Base-by-base conservation (phyloP, 805 yeast species). In the Candida golubevii region DNA sequence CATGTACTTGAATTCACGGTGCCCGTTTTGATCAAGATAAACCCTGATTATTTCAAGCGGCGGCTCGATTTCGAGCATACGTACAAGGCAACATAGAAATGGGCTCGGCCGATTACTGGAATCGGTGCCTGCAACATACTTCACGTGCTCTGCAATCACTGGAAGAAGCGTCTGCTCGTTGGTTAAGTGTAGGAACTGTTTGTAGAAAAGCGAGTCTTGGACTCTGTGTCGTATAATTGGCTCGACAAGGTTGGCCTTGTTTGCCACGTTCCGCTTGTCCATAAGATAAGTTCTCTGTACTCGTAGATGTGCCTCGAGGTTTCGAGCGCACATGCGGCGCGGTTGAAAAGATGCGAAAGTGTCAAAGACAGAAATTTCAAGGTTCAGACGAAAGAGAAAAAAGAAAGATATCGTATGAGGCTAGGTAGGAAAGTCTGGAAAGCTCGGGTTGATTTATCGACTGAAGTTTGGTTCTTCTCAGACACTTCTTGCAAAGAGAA, bases 1-100 rank as follows among this genome's bases (percentile, higher is more conserved):
- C 39, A 88, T 62, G 57, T 88, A 89, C 62, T 88, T 87, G 74
- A 90, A 90, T 50, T 65, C 65, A 27, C 60, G 54, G 46, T 54
- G 62, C 44, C 83, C 80, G 39, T 70, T 65, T 54, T 90, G 93
- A 2, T 61, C 61, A 10, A 84, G 63, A 49, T 78, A 74, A 42
- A 80, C 74, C 13, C 66, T 57, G 2, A 86, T 57, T 5, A 87
- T 78, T 5, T 79, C 85, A 9, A 58, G 55, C 1, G 73, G 55
- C 0, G 97, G 97, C 49, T 79, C 79, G 13, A 93, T 62, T 61
- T 91, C 95, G 5, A 90, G 69, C 46, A 91, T 60, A 50, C 91
- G 80, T 56, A 88, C 78, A 30, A 88, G 61, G 36, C 95, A 71
- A 57, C 95, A 82, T n/a, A 87, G 59, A 54, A 88, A 88, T 11